A percentile compares a stretch with the other conserved stretches of the same genome.
These are phyloP conservation scores for Beauveria brongniartii DNA, from an alignment of 2,329 filamentous ascomycete genomes.

Conservation along the genomic window DNA sequence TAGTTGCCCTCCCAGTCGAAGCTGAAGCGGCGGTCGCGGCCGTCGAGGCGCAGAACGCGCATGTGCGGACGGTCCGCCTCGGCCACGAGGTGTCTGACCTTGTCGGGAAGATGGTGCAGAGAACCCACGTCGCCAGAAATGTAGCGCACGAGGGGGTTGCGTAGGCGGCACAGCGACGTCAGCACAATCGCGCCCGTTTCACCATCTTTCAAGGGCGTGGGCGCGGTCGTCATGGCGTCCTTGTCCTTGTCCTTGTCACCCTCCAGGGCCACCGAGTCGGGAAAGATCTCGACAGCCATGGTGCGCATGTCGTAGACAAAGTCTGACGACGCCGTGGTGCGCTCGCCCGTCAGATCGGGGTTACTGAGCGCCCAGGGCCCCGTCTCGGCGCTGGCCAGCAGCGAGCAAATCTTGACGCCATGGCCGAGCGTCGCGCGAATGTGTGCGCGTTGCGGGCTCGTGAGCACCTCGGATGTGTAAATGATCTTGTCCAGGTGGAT, in stretches of 20 bases:
- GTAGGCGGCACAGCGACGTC: slow-evolving; percentile 32
- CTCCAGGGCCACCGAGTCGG: slow-evolving; percentile 13
- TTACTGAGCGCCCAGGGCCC: slow-evolving; percentile 29
- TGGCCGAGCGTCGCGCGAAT: slow-evolving; percentile 23
- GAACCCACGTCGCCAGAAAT: slow-evolving; percentile 34
- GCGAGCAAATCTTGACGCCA: slow-evolving; percentile 27
- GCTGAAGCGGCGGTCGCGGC: slow-evolving; percentile 34
- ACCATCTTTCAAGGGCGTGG: slow-evolving; percentile 20
- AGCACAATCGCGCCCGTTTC: slow-evolving; percentile 31
- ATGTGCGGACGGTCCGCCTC: slow-evolving; percentile 19
- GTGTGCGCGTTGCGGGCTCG: slow-evolving; percentile 22
- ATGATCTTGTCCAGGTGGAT: slow-evolving; percentile 32
- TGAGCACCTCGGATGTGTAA: slow-evolving; percentile 36
- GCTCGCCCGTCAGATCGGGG: slow-evolving; percentile 19
- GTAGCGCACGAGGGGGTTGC: slow-evolving; percentile 37
- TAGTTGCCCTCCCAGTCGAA: slow-evolving; percentile 34
- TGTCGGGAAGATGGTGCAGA: slow-evolving; percentile 25
- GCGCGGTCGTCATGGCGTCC: neutral
- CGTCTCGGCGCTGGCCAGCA: slow-evolving; percentile 35
- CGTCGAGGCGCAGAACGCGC: slow-evolving; percentile 29
- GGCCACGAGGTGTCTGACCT: slow-evolving; percentile 13
- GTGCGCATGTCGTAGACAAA: slow-evolving; percentile 31
- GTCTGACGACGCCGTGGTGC: slow-evolving; percentile 18
- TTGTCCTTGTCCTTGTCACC: neutral
- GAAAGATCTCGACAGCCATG: slow-evolving; percentile 30